These are phyloP conservation scores for Paragyromitra xinjiangensis DNA, from an alignment of 495 filamentous ascomycete genomes.

Conservation along the genomic window DNA sequence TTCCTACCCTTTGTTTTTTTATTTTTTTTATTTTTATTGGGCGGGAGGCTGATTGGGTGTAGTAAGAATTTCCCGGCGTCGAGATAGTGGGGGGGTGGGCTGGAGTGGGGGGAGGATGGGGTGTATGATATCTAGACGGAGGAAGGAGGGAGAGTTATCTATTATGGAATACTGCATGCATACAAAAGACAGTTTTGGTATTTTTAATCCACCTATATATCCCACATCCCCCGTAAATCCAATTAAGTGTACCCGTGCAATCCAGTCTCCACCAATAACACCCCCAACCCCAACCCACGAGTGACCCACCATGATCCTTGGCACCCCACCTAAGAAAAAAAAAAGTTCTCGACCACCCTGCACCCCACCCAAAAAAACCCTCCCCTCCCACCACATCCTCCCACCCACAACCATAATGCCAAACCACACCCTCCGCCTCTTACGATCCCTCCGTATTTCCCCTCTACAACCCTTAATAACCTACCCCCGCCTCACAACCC, in stretches of 20 bases:
- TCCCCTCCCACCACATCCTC: background rate
- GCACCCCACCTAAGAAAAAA: conserved; percentile 3
- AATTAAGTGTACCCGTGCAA: background rate
- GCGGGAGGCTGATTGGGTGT: conserved; percentile 59
- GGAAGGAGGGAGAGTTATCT: background rate
- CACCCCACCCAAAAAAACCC: background rate
- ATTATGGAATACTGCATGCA: background rate
- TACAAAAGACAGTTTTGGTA: background rate
- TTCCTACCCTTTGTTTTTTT: conserved; percentile 51
- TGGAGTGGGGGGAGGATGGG: background rate
- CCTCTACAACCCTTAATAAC: background rate
- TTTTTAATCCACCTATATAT: background rate
- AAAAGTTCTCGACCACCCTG: background rate
- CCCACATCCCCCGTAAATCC: no score
- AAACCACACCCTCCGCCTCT: conserved; percentile 7
- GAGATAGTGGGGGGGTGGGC: conserved; percentile 48
- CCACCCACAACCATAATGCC: conserved; percentile 18
- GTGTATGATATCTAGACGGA: conserved; percentile 17
- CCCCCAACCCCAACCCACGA: background rate
- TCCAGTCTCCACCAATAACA: background rate
- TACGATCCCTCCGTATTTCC: background rate
- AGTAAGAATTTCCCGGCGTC: conserved; percentile 66
- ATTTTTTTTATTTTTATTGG: no score
- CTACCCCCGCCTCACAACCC: conserved; percentile 4
- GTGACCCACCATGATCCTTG: background rate